Base-by-base conservation (phyloP, 2,329 filamentous ascomycete species). In the Ampelomyces quisqualis region DNA sequence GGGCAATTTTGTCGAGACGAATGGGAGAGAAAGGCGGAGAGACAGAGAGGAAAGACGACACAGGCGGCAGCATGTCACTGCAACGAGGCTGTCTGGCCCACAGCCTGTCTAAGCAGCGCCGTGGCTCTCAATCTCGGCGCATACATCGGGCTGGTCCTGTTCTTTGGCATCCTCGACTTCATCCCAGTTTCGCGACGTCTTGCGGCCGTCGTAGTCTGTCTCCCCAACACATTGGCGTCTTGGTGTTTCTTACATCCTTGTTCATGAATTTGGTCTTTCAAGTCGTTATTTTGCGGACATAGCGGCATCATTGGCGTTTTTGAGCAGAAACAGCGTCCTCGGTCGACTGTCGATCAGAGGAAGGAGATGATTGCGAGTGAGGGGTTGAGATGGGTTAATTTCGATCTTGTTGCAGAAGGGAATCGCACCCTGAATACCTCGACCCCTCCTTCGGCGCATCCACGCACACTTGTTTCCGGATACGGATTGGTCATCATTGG, bases 1-100 rank as follows among this genome's bases (percentile, higher is more conserved):
- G 1, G 36, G 27, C 0, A 64, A 60, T 37, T 62, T 49, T 41
- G 51, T 56, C 9, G 43, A 48, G 15, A 60, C 51, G 7, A 40
- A 52, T 29, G 20, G 43, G 2, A 28, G 45, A 19, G 42, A 34
- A 1, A 9, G 36, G 11, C 20, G 41, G 18, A 37, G 48, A 3
- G 43, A 48, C 10, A 28, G 51, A 15, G 39, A 43, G 8, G 39
- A 40, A 5, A 35, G 43, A 24, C 33, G 26, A 31, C 51, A 45
- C 18, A 39, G 45, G n/a, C 33, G 35, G 18, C 51, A 54, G 38
- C 51, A 54, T 46, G 46, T 44, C 24, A 31, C 49, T 8, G 33
- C 24, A 13, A 21, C 19, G 22, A 41, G 46, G 24, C 45, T 11
- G 8, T 18, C 24, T 4, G 33, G 23, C 4, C 38, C 43, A 22